Conservation (phyloP, 2,329 filamentous ascomycete species). For the Trichophaea hybrida region DNA sequence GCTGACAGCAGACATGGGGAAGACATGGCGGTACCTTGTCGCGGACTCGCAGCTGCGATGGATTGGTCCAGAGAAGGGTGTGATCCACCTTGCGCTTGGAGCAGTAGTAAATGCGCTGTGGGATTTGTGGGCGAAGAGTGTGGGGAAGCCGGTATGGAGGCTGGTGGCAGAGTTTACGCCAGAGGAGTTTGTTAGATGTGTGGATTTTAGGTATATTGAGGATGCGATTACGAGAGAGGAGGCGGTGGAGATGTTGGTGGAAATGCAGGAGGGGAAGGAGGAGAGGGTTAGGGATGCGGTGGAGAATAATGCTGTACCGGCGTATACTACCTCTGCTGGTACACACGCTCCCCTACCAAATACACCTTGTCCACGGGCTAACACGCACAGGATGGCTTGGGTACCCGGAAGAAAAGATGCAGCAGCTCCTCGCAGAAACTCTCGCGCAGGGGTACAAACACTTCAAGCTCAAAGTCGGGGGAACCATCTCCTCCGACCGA, state of each 20-base stretch:
- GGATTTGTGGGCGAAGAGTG: conserved; percentile 86
- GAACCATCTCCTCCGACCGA: conserved; percentile 55
- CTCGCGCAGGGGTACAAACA: conserved; percentile 62
- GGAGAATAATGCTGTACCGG: conserved; percentile 60
- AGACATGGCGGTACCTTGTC: conserved; percentile 85
- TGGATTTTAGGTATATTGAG: conserved; percentile 90
- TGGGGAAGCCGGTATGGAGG: conserved; percentile 78
- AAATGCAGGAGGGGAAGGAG: conserved; percentile 52
- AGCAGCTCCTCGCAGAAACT: conserved; percentile 56
- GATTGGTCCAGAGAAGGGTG: conserved; percentile 89
- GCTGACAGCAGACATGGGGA: conserved; percentile 66
- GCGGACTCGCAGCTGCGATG: conserved; percentile 80
- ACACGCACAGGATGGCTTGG: conserved; percentile 54
- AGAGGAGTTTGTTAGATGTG: conserved; percentile 71
- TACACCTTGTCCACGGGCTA: background rate
- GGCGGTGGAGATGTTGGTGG: conserved; percentile 55
- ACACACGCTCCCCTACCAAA: background rate
- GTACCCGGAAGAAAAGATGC: conserved; percentile 79
- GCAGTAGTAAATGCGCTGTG: conserved; percentile 83
- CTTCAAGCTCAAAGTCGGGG: conserved; percentile 86
- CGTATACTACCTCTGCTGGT: conserved; percentile 74
- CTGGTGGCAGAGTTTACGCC: conserved; percentile 82
- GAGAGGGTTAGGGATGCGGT: conserved; percentile 60
- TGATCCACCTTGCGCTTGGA: conserved; percentile 80
- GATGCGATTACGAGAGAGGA: conserved; percentile 83